Evolutionary conservation across 176 grass and related monocot species (phyloP).

Genomic region (Carex scoparia): DNA sequence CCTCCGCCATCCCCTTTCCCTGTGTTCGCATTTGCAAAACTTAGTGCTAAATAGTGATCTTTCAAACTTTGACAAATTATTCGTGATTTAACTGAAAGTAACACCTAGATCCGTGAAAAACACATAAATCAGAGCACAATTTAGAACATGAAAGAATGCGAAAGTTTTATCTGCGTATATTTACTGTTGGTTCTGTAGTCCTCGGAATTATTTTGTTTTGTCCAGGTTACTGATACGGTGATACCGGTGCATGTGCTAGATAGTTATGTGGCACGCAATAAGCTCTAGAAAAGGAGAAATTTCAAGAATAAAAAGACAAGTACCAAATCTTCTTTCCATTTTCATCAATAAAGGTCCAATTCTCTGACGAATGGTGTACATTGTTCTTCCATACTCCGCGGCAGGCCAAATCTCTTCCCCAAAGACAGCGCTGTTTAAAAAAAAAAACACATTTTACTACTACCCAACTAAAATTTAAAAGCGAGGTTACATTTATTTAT

Average conservation of each 20-base stretch:
- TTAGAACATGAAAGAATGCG: neutral
- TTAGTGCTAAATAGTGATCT: neutral
- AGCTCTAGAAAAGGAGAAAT: neutral
- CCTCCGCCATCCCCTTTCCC: constrained; percentile 39
- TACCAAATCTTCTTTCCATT: constrained; percentile 79
- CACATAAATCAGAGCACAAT: neutral
- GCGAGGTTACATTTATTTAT: neutral
- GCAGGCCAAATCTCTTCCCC: constrained; percentile 93
- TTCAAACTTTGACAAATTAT: neutral
- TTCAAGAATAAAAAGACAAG: neutral
- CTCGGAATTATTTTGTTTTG: neutral
- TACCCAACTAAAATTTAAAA: neutral
- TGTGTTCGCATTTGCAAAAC: constrained; percentile 17
- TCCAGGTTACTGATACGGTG: neutral
- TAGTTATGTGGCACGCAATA: neutral
- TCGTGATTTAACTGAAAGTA: neutral
- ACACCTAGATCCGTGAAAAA: neutral
- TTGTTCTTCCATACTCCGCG: constrained; percentile 83
- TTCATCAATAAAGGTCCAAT: constrained; percentile 78
- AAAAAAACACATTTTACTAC: neutral
- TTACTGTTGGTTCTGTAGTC: neutral
- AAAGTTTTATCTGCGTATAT: neutral
- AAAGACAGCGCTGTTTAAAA: constrained; percentile 53
- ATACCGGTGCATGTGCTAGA: neutral
- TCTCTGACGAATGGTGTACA: constrained; percentile 92